A percentile compares a stretch with the other conserved stretches of the same genome.
phyloP scores from a whole-genome alignment of 73 alveolate genomes.

The Paramecium sonneborni region DNA sequence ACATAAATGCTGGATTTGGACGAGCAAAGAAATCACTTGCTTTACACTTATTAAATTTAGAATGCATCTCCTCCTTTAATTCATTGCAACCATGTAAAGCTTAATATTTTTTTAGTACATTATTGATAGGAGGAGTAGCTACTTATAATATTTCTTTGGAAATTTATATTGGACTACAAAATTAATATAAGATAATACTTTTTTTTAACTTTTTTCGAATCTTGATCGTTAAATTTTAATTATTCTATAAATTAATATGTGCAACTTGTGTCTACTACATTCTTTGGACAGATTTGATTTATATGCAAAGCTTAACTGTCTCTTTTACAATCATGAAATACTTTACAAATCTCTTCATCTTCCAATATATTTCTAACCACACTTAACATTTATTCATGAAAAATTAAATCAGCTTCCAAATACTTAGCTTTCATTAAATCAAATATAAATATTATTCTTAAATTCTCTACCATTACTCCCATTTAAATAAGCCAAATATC shows the following conservation, averaged over 20 bases:
- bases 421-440: constrained; percentile 11
- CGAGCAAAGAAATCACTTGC: not conserved
- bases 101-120: not conserved
- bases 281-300: not conserved
- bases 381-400: not conserved
- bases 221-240: too few relatives aligned
- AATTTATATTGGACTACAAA: not conserved
- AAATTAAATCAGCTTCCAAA: not conserved
- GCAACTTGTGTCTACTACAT: constrained; percentile 17
- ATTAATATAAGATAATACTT: not conserved
- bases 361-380: not conserved
- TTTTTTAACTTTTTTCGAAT: too few relatives aligned
- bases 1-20: not conserved
- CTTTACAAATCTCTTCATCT: constrained; percentile 5
- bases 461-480: not conserved
- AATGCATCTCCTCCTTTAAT: not conserved
- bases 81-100: not conserved
- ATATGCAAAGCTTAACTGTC: constrained; percentile 34
- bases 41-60: not conserved
- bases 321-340: constrained; percentile 43
- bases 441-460: not conserved
- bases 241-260: not conserved
- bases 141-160: not conserved
- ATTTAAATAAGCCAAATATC: constrained; percentile 29
- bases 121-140: not conserved